Conservation (phyloP, 202 grass and related monocot species). For the Saccharum hybrid region DNA sequence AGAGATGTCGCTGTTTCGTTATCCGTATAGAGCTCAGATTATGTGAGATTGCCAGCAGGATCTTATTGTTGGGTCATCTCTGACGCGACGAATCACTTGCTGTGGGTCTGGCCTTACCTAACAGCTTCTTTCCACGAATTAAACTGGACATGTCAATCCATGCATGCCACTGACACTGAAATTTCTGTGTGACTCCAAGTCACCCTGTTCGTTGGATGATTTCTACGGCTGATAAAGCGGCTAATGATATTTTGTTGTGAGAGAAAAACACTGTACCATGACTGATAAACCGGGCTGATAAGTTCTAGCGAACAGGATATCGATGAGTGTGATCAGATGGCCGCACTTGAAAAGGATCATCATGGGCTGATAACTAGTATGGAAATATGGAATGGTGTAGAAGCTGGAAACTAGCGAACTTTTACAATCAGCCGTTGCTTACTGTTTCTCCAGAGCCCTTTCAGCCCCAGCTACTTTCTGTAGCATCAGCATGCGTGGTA, state of each 20-base stretch:
- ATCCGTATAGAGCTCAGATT: not conserved
- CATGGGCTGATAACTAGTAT: not conserved
- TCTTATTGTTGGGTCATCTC: not conserved
- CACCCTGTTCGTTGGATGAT: too few relatives aligned
- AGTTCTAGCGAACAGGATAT: not conserved
- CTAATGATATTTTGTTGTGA: too few relatives aligned
- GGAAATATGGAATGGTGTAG: too few relatives aligned
- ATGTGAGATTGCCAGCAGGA: not conserved
- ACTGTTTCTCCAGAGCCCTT: too few relatives aligned
- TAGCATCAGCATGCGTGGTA: too few relatives aligned
- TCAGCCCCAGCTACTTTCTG: too few relatives aligned
- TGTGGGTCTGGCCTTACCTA: not conserved
- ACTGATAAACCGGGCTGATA: too few relatives aligned
- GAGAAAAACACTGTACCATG: too few relatives aligned
- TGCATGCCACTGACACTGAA: not conserved
- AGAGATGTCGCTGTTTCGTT: too few relatives aligned
- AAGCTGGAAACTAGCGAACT: too few relatives aligned
- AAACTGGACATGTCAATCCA: not conserved
- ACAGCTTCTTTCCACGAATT: not conserved
- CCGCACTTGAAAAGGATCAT: not conserved
- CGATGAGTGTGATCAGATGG: not conserved
- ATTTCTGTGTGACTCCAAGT: not conserved
- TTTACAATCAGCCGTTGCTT: too few relatives aligned
- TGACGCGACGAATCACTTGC: not conserved
- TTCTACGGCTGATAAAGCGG: too few relatives aligned